Evolutionary conservation across 768 basidiomycete genomes (phyloP), one percentile per base, ranked within the genome.

Genomic region (Terana coerulea): DNA sequence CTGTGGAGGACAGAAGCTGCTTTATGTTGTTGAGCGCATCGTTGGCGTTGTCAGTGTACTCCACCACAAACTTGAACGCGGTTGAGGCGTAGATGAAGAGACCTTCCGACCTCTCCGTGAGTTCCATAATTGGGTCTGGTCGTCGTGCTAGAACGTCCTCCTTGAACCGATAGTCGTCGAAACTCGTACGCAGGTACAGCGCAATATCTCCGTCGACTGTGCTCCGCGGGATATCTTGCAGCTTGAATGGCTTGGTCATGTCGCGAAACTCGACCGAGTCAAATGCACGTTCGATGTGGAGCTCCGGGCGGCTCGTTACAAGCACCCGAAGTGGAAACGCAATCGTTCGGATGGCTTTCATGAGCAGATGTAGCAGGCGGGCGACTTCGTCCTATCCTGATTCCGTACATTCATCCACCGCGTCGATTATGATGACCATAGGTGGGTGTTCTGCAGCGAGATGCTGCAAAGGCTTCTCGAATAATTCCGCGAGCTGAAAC

Each of bases 21-120:
- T 50, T 26, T 5, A 48, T 17, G 21, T 41, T 25, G 7, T 37
- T 19, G 15, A 44, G 28, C 5, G 22, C 30, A 14, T 44, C 15
- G 15, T 34, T 33, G 29, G 40, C 28, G 24, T 37, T 12, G 24
- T 50, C 49, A 12, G 19, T 26, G 41, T 41, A 17, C 29, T 15
- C 41, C n/a, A 30, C 7, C 14, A 52, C 11, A 29, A 52, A 52
- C 11, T 35, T 24, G 26, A 26, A 24, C n/a, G 50, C 50, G 5
- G 43, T 43, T 10, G 41, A 35, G 7, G 50, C 50, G 19, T 45
- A 52, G 25, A 44, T 43, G 50, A 52, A 52, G 41, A 52, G 41
- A 19, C 50, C 42, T 11, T 50, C 49, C 12, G 49, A 19, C 9
- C 14, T 15, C 26, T 39, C 25, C 8, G 49, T 41, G 8, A 50